Base-by-base conservation (phyloP, 1,284 basidiomycete genomes). In the Sporisorium iseilematis-ciliati region DNA sequence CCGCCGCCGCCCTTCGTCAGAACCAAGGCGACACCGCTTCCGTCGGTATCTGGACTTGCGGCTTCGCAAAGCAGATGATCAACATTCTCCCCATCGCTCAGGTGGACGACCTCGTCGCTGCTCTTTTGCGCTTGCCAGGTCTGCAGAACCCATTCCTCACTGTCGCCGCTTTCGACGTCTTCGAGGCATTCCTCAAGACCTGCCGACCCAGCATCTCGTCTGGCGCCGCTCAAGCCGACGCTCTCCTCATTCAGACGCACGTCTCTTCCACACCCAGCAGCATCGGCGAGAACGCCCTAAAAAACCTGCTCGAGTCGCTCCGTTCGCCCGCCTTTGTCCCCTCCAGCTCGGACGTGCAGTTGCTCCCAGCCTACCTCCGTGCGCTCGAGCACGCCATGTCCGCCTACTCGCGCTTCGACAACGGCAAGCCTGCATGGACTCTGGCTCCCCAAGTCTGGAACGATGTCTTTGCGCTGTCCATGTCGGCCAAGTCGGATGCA, bases 81-180 rank as follows among this genome's bases (percentile, higher is more conserved):
- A 66, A 67, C 35, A 65, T 68, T 14, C 51, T 83, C 16, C 82
- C 82, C 12, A 49, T 73, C 16, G 60, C 67, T 31, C 55, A 62
- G 23, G 72, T 75, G n/a, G 72, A 75, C 57, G 62, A 79, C 52
- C 66, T 69, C 20, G 68, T 82, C 8, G 68, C 59, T 18, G 72
- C 65, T 29, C 70, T 85, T 18, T 61, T 85, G 0, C 76, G 77
- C 20, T 57, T 85, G 40, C 80, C 82, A 5, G 75, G 76, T 4
- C 70, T 84, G 4, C 78, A 81, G 48, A 82, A 85, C 38, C 81
- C 83, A 4, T 85, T 82, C 69, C 60, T 85, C 31, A 81, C 82
- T 0, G 69, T 82, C 14, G 77, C 81, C 46, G 79, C 81, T 12
- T 82, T 83, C 60, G 82, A 84, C 23, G 81, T 82, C 35, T 85